Conservation (phyloP, 2,329 filamentous ascomycete species). For the Calonectria ilicicola region DNA sequence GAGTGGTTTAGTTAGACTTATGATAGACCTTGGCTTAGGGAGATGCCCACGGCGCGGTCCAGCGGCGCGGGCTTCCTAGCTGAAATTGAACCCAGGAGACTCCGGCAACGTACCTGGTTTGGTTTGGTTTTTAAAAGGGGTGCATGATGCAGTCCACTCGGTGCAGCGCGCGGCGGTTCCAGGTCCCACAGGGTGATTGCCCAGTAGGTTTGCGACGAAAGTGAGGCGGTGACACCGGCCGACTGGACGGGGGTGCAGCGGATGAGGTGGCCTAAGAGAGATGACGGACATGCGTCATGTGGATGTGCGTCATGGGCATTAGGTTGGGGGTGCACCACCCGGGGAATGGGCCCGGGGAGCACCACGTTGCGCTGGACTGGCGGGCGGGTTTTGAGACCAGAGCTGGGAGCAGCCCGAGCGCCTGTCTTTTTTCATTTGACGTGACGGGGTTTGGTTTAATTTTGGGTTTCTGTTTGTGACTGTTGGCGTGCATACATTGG, state of each 20-base stretch:
- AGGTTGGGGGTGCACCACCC: background rate
- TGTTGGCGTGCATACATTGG: background rate
- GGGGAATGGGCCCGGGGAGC: constrained; percentile 13
- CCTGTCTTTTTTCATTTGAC: background rate
- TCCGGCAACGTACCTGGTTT: constrained; percentile 6
- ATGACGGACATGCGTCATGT: constrained; percentile 29
- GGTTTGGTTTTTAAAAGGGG: constrained; percentile 1
- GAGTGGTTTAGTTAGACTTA: constrained; percentile 11
- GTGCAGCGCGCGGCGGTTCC: background rate
- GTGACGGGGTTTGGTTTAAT: background rate
- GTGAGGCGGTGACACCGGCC: constrained; percentile 26
- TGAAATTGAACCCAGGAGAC: constrained; percentile 20
- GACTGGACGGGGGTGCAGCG: constrained; percentile 18
- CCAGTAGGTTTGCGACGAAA: constrained; percentile 12
- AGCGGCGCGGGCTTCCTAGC: constrained; percentile 5
- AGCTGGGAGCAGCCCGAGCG: background rate
- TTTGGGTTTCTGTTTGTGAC: background rate
- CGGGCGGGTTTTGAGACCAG: background rate
- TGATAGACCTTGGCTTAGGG: constrained; percentile 19
- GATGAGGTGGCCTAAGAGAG: constrained; percentile 18
- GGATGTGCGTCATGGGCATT: constrained; percentile 26
- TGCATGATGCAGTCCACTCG: constrained; percentile 22
- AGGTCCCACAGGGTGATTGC: background rate
- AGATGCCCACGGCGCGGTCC: constrained; percentile 9
- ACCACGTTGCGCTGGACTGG: background rate